Conservation (phyloP, 1,284 basidiomycete genomes). For the Moesziomyces parantarcticus region DNA sequence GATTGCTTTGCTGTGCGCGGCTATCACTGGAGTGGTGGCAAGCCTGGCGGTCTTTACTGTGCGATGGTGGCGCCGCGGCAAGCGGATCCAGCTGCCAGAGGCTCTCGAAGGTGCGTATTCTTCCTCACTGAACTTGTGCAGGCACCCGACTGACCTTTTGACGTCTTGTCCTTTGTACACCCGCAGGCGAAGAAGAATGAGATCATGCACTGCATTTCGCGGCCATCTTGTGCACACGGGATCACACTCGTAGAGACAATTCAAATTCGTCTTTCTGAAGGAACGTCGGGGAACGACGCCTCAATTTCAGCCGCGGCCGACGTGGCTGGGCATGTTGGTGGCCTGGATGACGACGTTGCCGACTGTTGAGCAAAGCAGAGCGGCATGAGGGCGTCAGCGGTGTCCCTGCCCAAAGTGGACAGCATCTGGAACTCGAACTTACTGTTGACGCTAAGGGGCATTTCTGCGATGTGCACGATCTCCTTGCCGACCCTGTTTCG, state of each 20-base stretch:
- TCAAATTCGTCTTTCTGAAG: conserved; percentile 1
- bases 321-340: conserved; percentile 54
- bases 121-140: too few species aligned
- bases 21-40: neutral
- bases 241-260: too few species aligned
- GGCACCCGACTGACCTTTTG: too few species aligned
- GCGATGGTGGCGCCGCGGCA: conserved; percentile 43
- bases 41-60: conserved; percentile 6
- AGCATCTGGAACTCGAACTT: conserved; percentile 27
- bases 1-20: conserved; percentile 18
- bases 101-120: conserved; percentile 34
- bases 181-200: conserved; percentile 31
- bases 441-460: conserved; percentile 56
- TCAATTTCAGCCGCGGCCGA: conserved; percentile 44
- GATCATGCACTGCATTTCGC: neutral
- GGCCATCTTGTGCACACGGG: neutral
- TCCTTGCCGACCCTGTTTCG: conserved; percentile 40
- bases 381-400: conserved; percentile 4
- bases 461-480: conserved; percentile 53
- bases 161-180: too few species aligned
- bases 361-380: conserved; percentile 17
- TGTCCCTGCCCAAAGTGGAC: too few species aligned
- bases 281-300: neutral
- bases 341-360: conserved; percentile 48
- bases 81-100: conserved; percentile 35